A percentile compares a stretch with the other conserved stretches of the same genome.
Conservation (phyloP, 257 asterid species). For the Cynanchum wilfordii region DNA sequence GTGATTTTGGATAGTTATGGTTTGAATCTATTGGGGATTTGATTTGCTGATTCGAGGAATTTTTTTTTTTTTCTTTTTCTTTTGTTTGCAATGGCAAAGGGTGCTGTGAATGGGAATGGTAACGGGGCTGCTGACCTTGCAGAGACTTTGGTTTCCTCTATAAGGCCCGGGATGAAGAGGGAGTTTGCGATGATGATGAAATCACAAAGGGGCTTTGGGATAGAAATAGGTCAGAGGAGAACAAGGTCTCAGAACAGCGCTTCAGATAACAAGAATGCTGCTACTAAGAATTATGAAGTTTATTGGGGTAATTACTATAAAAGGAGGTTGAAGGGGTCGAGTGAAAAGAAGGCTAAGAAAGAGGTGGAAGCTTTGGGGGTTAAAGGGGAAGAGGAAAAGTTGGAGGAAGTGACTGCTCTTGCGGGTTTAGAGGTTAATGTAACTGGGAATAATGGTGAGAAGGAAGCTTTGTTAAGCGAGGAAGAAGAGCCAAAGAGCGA, state of each 20-base stretch:
- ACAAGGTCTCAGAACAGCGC: constrained; percentile 59
- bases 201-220: constrained; percentile 52
- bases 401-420: constrained; percentile 19
- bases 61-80: background rate
- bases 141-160: constrained; percentile 51
- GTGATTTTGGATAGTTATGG: background rate
- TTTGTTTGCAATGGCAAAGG: constrained; percentile 11
- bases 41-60: constrained; percentile 12
- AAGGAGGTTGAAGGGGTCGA: constrained; percentile 20
- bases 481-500: constrained; percentile 34
- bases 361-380: constrained; percentile 5
- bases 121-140: constrained; percentile 42
- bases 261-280: constrained; percentile 12
- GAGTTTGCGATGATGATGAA: constrained; percentile 75
- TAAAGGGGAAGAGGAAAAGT: constrained; percentile 27
- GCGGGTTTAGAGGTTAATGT: constrained; percentile 18
- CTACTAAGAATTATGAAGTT: constrained; percentile 16
- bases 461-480: constrained; percentile 9
- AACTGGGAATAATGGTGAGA: constrained; percentile 16
- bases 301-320: constrained; percentile 15
- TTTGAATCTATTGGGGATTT: background rate
- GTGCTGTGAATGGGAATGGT: constrained; percentile 17
- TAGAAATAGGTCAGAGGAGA: constrained; percentile 47
- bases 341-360: constrained; percentile 34
- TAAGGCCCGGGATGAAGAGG: constrained; percentile 80